A percentile compares a stretch with the other conserved stretches of the same genome.
These are phyloP conservation scores for Phytophthora kernoviae DNA, from an alignment of 352 stramenopile genomes.

Conservation along the genomic window DNA sequence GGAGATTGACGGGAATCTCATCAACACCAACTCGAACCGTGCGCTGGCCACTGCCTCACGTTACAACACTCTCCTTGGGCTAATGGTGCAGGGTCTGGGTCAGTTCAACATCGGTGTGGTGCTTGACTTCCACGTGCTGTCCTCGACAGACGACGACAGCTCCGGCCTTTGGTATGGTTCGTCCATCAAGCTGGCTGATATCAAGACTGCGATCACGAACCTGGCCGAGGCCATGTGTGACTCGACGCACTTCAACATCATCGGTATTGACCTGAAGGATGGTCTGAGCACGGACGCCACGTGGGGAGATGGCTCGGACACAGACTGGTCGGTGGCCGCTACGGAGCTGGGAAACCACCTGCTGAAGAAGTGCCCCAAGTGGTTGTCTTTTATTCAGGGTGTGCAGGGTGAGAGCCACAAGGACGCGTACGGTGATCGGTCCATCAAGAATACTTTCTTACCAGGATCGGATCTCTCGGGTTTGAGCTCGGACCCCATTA, in stretches of 20 bases:
- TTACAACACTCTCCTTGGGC: conserved; percentile 71
- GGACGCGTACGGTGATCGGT: conserved; percentile 54
- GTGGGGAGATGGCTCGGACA: conserved; percentile 80
- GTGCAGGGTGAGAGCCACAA: conserved; percentile 74
- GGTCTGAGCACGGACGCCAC: conserved; percentile 59
- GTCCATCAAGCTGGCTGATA: conserved; percentile 75
- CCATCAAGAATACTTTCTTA: conserved; percentile 73
- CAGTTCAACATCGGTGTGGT: conserved; percentile 81
- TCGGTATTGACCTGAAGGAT: conserved; percentile 87
- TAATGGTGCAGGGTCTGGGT: conserved; percentile 69
- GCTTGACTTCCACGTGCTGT: conserved; percentile 82
- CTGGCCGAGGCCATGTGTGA: conserved; percentile 74
- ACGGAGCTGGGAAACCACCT: conserved; percentile 73
- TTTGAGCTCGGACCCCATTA: conserved; percentile 55
- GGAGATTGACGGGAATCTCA: conserved; percentile 56
- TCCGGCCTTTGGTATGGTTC: conserved; percentile 73
- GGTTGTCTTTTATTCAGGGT: conserved; percentile 80
- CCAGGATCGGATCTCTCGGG: conserved; percentile 70
- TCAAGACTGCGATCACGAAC: conserved; percentile 80
- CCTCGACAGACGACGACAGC: conserved; percentile 47
- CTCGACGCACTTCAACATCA: conserved; percentile 85
- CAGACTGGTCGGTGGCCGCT: conserved; percentile 72
- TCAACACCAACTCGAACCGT: conserved; percentile 89
- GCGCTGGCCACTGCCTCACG: conserved; percentile 58
- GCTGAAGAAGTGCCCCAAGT: conserved; percentile 69